Evolutionary conservation across 805 yeast genomes (phyloP).

Genomic region (Kuraishia borneana): DNA sequence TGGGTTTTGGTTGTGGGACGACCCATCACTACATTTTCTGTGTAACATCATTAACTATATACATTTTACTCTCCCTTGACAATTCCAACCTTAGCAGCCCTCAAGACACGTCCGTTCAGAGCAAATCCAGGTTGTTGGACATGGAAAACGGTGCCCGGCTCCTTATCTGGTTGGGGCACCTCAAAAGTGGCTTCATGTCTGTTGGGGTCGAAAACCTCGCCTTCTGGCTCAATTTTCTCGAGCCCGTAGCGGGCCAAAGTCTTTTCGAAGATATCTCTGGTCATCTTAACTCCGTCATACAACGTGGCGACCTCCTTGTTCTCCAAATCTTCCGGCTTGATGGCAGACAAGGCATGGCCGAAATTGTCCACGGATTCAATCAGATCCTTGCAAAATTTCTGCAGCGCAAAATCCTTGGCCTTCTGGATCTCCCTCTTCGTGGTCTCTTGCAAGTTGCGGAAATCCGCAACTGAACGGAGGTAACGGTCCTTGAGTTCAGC

Average conservation of each 20-base stretch:
- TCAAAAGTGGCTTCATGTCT: constrained; percentile 89
- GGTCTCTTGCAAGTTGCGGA: constrained; percentile 84
- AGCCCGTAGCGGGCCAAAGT: constrained; percentile 76
- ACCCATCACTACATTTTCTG: not conserved
- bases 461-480: constrained; percentile 80
- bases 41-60: not conserved
- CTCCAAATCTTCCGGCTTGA: constrained; percentile 48
- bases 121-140: constrained; percentile 89
- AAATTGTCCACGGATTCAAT: constrained; percentile 86
- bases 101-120: constrained; percentile 74
- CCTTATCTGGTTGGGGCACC: constrained; percentile 75
- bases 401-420: constrained; percentile 83
- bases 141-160: constrained; percentile 85
- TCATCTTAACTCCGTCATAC: constrained; percentile 86
- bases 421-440: constrained; percentile 80
- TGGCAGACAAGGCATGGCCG: constrained; percentile 72
- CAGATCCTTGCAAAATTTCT: constrained; percentile 83
- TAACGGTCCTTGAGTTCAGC: constrained; percentile 78
- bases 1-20: not conserved
- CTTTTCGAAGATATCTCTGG: constrained; percentile 75
- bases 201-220: constrained; percentile 83
- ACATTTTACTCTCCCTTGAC: constrained; percentile 44
- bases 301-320: constrained; percentile 61
- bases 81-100: constrained; percentile 95
- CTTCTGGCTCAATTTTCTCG: constrained; percentile 69